Evolutionary conservation across 23 red algal species (phyloP).

Genomic region (Chondrus crispus): DNA sequence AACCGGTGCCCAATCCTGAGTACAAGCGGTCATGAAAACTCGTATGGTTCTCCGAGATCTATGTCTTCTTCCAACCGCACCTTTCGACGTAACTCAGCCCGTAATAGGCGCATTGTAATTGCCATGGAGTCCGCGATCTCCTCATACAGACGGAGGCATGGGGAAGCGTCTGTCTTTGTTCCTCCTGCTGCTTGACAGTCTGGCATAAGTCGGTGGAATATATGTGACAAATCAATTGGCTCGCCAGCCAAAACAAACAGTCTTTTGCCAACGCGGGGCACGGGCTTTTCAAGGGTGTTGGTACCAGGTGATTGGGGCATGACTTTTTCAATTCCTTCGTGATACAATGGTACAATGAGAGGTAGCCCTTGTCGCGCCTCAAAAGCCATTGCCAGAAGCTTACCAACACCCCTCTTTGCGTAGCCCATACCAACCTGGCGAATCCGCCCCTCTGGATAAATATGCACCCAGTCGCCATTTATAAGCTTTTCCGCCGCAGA

Average conservation of each 20-base stretch:
- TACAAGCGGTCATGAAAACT: conserved; percentile 35
- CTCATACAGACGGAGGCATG: conserved; percentile 81
- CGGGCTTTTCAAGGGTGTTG: conserved; percentile 35
- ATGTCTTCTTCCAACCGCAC: conserved; percentile 48
- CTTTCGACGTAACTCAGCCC: conserved; percentile 49
- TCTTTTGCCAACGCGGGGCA: conserved; percentile 67
- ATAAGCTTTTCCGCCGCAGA: conserved; percentile 65
- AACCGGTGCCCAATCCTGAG: neutral
- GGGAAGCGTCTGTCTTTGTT: conserved; percentile 32
- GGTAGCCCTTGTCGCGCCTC: conserved; percentile 46
- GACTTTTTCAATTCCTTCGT: conserved; percentile 93
- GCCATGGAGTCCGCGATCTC: conserved; percentile 71
- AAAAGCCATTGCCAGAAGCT: conserved; percentile 75
- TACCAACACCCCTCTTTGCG: conserved; percentile 77
- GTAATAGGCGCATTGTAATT: conserved; percentile 57
- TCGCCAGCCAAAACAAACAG: conserved; percentile 86
- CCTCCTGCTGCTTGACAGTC: conserved; percentile 36
- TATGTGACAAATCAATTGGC: conserved; percentile 65
- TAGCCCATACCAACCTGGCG: conserved; percentile 73
- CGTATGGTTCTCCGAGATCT: conserved; percentile 67
- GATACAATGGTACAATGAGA: conserved; percentile 90
- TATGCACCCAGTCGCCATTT: conserved; percentile 90
- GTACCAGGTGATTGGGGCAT: conserved; percentile 87
- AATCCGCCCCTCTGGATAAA: conserved; percentile 90
- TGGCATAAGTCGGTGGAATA: conserved; percentile 59